Percentiles rank a stretch among this genome's conserved stretches.
These are phyloP conservation scores for Oryza glumipatula DNA, from an alignment of 176 grass and related monocot species.

Conservation along the genomic window DNA sequence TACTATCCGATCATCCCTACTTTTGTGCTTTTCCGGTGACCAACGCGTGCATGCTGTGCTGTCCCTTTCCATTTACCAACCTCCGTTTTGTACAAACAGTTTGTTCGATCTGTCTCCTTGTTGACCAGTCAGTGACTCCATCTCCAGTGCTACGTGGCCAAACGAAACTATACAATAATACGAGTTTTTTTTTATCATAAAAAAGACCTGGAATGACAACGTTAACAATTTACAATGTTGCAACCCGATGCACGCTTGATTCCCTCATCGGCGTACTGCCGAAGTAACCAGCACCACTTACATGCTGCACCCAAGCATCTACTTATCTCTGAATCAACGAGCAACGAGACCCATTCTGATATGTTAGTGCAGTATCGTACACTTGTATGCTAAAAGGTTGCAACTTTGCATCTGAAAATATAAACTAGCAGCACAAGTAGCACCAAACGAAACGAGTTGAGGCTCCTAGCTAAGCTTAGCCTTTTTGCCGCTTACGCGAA, in stretches of 20 bases:
- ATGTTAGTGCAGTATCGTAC: slow-evolving; percentile 13
- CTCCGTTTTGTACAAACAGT: neutral
- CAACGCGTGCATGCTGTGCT: neutral
- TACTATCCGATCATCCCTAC: neutral
- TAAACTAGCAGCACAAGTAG: neutral
- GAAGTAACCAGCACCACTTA: neutral
- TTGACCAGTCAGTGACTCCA: neutral
- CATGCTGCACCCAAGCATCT: slow-evolving; percentile 3
- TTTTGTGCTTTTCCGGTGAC: neutral
- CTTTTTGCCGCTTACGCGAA: slow-evolving; percentile 58
- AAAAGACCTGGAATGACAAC: neutral
- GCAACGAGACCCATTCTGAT: neutral
- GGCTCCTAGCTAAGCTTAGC: slow-evolving; percentile 11
- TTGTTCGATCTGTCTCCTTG: neutral
- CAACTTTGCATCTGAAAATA: neutral
- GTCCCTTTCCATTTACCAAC: neutral
- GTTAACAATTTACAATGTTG: neutral
- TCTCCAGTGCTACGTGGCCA: neutral
- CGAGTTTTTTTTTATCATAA: neutral
- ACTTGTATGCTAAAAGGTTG: slow-evolving; percentile 4
- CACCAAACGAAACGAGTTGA: neutral
- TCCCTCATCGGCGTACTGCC: neutral
- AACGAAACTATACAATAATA: neutral
- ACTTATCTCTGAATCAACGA: neutral
- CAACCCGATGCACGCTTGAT: neutral